A percentile compares a stretch with the other conserved stretches of the same genome.
phyloP scores from a whole-genome alignment of 495 filamentous ascomycete genomes.

The Tuber melanosporum region DNA sequence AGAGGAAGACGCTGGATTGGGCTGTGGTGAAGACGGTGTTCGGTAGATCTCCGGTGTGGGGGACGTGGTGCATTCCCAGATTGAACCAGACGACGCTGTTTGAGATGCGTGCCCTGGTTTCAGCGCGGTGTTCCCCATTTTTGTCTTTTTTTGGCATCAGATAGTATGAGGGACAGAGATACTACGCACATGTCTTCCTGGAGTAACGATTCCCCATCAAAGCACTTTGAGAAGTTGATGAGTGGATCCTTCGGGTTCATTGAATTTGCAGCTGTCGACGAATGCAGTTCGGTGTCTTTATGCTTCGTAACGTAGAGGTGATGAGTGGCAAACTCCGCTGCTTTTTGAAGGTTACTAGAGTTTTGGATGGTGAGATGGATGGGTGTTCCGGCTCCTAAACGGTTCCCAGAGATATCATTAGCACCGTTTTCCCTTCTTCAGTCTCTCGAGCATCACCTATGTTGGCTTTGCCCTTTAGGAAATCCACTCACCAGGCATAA shows the following conservation, averaged over 20 bases:
- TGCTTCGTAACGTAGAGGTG: conserved; percentile 50
- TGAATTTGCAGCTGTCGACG: conserved; percentile 48
- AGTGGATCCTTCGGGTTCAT: conserved; percentile 49
- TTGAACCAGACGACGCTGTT: conserved; percentile 50
- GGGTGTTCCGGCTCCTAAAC: conserved; percentile 39
- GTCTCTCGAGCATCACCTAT: background rate
- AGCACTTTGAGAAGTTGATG: conserved; percentile 53
- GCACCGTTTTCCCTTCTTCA: background rate
- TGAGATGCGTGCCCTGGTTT: background rate
- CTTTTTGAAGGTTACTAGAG: conserved; percentile 47
- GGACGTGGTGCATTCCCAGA: conserved; percentile 55
- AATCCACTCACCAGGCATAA: conserved; percentile 41
- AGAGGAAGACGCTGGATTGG: conserved; percentile 47
- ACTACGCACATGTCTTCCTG: conserved; percentile 49
- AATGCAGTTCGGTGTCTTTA: conserved; percentile 52
- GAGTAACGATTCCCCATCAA: conserved; percentile 50
- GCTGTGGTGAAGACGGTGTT: conserved; percentile 51
- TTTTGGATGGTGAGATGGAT: conserved; percentile 49
- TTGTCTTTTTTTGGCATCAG: background rate
- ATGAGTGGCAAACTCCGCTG: conserved; percentile 49
- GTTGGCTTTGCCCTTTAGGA: background rate
- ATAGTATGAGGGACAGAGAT: background rate
- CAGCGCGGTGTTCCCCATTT: background rate
- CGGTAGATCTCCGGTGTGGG: conserved; percentile 52
- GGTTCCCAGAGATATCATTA: background rate